These are phyloP conservation scores for Malassezia vespertilionis DNA, from an alignment of 1,284 basidiomycete genomes.

Conservation along the genomic window DNA sequence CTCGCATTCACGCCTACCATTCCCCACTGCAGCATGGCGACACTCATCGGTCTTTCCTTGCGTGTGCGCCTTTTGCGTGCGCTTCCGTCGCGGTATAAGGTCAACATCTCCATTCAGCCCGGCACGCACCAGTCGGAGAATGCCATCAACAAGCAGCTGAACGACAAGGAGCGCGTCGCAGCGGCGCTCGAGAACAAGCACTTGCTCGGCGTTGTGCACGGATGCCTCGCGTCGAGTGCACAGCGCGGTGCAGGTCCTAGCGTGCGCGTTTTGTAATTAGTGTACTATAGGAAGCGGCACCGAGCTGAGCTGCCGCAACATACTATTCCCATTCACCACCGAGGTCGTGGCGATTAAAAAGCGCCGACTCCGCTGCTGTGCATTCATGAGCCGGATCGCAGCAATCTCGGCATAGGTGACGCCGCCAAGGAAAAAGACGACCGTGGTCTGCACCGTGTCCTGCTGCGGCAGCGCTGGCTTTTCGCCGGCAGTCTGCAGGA, in stretches of 20 bases:
- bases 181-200: slow-evolving; percentile 88
- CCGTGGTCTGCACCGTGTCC: slow-evolving; percentile 59
- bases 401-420: slow-evolving; percentile 95
- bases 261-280: not conserved
- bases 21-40: slow-evolving; percentile 96
- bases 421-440: slow-evolving; percentile 96
- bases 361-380: slow-evolving; percentile 44
- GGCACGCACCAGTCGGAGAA: slow-evolving; percentile 92
- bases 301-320: slow-evolving; percentile 20
- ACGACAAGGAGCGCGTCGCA: slow-evolving; percentile 96
- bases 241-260: slow-evolving; percentile 38
- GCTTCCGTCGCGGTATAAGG: slow-evolving; percentile 81
- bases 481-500: slow-evolving; percentile 52
- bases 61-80: slow-evolving; percentile 80
- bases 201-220: slow-evolving; percentile 76
- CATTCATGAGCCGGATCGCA: slow-evolving; percentile 77
- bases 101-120: slow-evolving; percentile 83
- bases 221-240: slow-evolving; percentile 59
- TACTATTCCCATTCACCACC: slow-evolving; percentile 27
- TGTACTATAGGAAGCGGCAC: not conserved
- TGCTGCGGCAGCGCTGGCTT: slow-evolving; percentile 14
- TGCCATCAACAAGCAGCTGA: slow-evolving; percentile 94
- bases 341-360: slow-evolving; percentile 37
- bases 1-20: slow-evolving; percentile 70
- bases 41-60: slow-evolving; percentile 85